Evolutionary conservation across 352 stramenopile species (phyloP).

Genomic region (Achlya hypogyna): DNA sequence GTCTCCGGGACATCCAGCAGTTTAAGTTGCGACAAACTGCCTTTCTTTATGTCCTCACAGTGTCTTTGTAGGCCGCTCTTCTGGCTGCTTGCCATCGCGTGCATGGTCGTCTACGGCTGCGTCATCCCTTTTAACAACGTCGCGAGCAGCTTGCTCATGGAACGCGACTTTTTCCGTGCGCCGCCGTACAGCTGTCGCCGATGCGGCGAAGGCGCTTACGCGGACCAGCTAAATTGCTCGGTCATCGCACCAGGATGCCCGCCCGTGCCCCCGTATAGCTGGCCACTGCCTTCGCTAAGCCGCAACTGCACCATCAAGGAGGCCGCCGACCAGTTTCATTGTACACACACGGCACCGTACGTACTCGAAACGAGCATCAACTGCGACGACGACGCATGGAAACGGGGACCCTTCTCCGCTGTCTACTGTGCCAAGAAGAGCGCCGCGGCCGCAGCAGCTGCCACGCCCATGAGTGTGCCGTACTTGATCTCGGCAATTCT

Average conservation of each 20-base stretch:
- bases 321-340: conserved; percentile 50
- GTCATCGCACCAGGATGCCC: conserved; percentile 42
- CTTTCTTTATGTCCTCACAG: background rate
- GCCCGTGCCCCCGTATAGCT: conserved; percentile 57
- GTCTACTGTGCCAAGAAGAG: conserved; percentile 55
- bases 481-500: conserved; percentile 88
- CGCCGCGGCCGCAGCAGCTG: conserved; percentile 50
- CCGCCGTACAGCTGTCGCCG: conserved; percentile 37
- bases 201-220: conserved; percentile 53
- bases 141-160: conserved; percentile 85
- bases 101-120: conserved; percentile 88
- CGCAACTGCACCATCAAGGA: conserved; percentile 61
- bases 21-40: conserved; percentile 29
- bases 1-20: conserved; percentile 62
- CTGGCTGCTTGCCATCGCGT: conserved; percentile 85
- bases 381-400: conserved; percentile 65
- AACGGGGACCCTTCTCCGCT: conserved; percentile 42
- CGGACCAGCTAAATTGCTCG: conserved; percentile 37
- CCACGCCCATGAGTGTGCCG: conserved; percentile 87
- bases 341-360: conserved; percentile 39
- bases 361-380: conserved; percentile 66
- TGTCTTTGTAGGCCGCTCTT: conserved; percentile 40
- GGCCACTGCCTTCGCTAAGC: conserved; percentile 58
- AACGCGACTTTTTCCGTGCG: conserved; percentile 82
- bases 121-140: conserved; percentile 94